Evolutionary conservation across 331 rosid species (phyloP), one percentile per base, ranked within the genome.

Genomic region (Ulmus americana): DNA sequence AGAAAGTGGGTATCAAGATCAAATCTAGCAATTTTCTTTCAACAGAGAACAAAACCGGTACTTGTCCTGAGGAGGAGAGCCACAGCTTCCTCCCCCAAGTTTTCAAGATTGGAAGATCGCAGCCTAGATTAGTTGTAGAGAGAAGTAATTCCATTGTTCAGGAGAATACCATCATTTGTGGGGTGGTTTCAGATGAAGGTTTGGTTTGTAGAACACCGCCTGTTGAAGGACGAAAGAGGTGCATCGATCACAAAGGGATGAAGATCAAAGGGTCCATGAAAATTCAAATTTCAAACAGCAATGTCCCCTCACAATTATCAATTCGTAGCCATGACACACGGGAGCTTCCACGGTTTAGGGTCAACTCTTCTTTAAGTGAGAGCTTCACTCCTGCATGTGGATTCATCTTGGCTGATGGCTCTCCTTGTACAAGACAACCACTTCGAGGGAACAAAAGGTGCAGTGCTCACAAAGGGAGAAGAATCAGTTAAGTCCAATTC

Each of bases 221-320:
- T 9, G 87, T 55, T 58, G 80, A 75, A 67, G 82, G 92, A 76
- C 82, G 87, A 77, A 61, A 76, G 79, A 83, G 96, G 81, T 91
- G 97, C 75, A 70, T 78, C 54, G 85, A 81, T 61, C 96, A 91
- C 83, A 83, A 78, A 78, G 96, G 95, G 69, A 82, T 81, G 90
- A 86, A 70, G 74, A 59, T 55, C 68, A 72, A 71, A 38, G 72
- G 50, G 45, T 67, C 71, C 58, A 61, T 49, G 51, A 46, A 59
- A 47, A 61, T 8, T 38, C 72, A 43, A 48, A 74, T 79, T 38
- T 57, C 68, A 39, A 67, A 56, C 49, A 55, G 58, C 69, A 67
- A 1, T 51, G 41, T 54, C 1, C 56, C 12, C 39, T 10, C 61
- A 47, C 53, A 62, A 40, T 38, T 55, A 65, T 67, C 62, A 62